Percentiles rank a stretch among this genome's conserved stretches.
Conservation (phyloP, 768 basidiomycete genomes). For the Phaeotremella skinneri region DNA sequence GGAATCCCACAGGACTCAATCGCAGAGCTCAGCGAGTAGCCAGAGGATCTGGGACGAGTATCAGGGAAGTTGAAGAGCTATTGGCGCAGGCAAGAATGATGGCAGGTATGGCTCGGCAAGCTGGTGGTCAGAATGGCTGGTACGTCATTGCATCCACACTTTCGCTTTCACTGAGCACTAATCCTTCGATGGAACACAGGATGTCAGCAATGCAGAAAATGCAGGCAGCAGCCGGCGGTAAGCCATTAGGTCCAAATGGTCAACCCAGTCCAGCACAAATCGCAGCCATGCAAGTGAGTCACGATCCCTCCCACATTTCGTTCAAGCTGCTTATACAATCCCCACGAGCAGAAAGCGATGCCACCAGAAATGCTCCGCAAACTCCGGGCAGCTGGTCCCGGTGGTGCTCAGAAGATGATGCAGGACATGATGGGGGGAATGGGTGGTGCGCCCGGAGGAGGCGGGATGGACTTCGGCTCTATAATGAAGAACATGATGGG, state of each 20-base stretch:
- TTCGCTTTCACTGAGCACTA: not conserved
- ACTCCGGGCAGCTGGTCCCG: slow-evolving; percentile 65
- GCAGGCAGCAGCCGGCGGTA: slow-evolving; percentile 79
- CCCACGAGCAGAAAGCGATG: slow-evolving; percentile 70
- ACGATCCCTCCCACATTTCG: too few species aligned
- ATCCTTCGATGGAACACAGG: slow-evolving; percentile 53
- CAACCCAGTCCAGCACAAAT: slow-evolving; percentile 92
- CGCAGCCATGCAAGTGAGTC: slow-evolving; percentile 81
- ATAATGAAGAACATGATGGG: slow-evolving; percentile 89
- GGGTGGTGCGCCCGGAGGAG: slow-evolving; percentile 33
- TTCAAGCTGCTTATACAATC: not conserved
- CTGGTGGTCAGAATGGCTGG: slow-evolving; percentile 96
- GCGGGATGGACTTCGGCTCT: slow-evolving; percentile 44
- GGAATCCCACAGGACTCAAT: slow-evolving; percentile 63
- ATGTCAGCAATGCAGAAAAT: slow-evolving; percentile 88
- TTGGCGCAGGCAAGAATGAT: slow-evolving; percentile 97
- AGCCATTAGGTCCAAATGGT: slow-evolving; percentile 79
- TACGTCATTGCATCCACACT: slow-evolving; percentile 51
- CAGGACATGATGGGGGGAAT: slow-evolving; percentile 61
- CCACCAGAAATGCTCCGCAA: slow-evolving; percentile 94
- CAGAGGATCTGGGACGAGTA: slow-evolving; percentile 85
- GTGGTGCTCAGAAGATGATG: slow-evolving; percentile 66
- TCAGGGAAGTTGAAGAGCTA: slow-evolving; percentile 96
- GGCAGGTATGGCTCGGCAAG: slow-evolving; percentile 97
- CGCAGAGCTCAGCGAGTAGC: slow-evolving; percentile 89